Base-by-base conservation (phyloP, 306 rosid species). In the Hylodesmum podocarpum region DNA sequence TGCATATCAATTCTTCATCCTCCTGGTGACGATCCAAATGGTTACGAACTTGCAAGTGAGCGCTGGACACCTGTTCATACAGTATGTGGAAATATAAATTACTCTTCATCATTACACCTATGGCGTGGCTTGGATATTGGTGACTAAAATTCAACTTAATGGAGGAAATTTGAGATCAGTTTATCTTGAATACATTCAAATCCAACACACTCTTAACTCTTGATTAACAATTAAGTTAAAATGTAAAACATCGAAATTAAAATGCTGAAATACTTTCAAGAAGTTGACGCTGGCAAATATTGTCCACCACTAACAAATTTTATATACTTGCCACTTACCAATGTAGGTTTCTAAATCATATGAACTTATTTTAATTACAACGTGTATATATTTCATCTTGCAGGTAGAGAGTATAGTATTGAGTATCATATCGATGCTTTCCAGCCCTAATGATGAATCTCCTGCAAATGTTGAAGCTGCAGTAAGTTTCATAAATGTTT, bases 401-500 rank as follows among this genome's bases (percentile, higher is more conserved):
- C 96, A 96, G 99, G 99, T 96, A 80, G 99, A 96, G 85, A 96
- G 99, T 84, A 96, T 96, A 86, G 97, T 96, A 28, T 87, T 96
- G 88, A 96, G 99, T 85, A 91, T 96, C 76, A 96, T 96, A 87
- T 96, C 99, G 1, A 96, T 96, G 99, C 94, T 96, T 67, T 96
- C 99, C 10, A 50, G 98, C 55, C 99, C 99, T 1, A 96, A 96
- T 76, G 99, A 96, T 2, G 99, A 96, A 85, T 96, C 99, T 46
- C 99, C 99, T 27, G 99, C 99, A 63, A 96, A 96, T 79, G 97
- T 96, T 18, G 99, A 96, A 88, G 99, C 99, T 57, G 99, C 98
- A 0, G 99, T 96, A 89, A 96, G 99, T 86, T 68, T 57, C 24
- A 69, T 62, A 46, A 12, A 22, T 34, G 13, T 57, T 74, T 34